These are phyloP conservation scores for Hypomyces rosellus DNA, from an alignment of 2,329 filamentous ascomycete species.

Conservation along the genomic window DNA sequence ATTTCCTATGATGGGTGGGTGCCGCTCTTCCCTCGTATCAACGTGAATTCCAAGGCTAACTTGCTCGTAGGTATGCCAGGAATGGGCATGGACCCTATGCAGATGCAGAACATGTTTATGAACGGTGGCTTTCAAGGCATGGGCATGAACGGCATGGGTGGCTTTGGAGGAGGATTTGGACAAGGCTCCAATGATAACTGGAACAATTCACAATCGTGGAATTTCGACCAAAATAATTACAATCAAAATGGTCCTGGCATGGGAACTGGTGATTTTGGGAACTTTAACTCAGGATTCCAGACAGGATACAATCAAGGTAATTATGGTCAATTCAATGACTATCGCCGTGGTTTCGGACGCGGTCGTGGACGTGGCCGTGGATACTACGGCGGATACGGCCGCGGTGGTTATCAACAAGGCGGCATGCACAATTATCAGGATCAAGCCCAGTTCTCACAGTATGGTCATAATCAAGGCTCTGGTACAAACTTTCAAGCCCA, in stretches of 20 bases:
- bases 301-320: conserved; percentile 79
- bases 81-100: conserved; percentile 80
- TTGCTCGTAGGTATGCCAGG: conserved; percentile 60
- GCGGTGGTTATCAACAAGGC: conserved; percentile 47
- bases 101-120: conserved; percentile 73
- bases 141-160: conserved; percentile 74
- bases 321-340: conserved; percentile 79
- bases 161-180: conserved; percentile 57
- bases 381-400: conserved; percentile 49
- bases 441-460: conserved; percentile 25
- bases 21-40: not conserved
- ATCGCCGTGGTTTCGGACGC: conserved; percentile 59
- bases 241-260: conserved; percentile 79
- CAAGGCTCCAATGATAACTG: conserved; percentile 68
- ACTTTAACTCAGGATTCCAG: conserved; percentile 69
- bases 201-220: conserved; percentile 77
- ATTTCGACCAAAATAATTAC: conserved; percentile 83
- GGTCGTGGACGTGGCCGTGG: conserved; percentile 62
- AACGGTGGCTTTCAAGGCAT: conserved; percentile 72
- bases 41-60: conserved; percentile 22
- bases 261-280: conserved; percentile 73
- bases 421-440: conserved; percentile 32
- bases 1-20: conserved; percentile 84
- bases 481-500: conserved; percentile 13
- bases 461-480: conserved; percentile 15